Evolutionary conservation across 345 rosid species (phyloP).

Genomic region (Citrus glauca): DNA sequence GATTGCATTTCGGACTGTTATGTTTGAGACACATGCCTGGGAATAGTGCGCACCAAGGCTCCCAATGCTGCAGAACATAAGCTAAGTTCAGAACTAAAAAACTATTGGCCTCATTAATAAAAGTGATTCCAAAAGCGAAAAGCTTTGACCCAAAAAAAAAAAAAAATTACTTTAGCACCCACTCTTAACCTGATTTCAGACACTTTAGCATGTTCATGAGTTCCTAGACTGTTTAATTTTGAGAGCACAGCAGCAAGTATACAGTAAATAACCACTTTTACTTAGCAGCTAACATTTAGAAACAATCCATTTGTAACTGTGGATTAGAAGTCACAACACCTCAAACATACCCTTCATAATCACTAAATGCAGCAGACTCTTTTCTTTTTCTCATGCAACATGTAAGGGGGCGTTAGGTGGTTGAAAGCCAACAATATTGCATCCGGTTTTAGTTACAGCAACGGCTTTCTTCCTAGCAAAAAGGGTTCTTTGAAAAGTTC

Average conservation of each 20-base stretch:
- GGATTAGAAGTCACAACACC: not conserved
- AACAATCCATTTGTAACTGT: no score
- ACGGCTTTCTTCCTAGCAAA: not conserved
- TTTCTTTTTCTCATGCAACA: not conserved
- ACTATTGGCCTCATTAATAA: not conserved
- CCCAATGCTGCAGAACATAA: slow-evolving; percentile 59
- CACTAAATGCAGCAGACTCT: not conserved
- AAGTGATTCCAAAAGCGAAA: not conserved
- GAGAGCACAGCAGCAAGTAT: no score
- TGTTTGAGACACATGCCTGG: slow-evolving; percentile 89
- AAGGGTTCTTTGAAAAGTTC: not conserved
- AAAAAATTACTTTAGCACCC: not conserved
- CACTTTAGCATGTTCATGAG: no score
- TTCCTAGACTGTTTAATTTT: no score
- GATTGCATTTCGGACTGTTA: slow-evolving; percentile 55
- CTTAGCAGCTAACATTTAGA: no score
- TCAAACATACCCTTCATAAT: not conserved
- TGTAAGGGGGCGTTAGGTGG: not conserved
- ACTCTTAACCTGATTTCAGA: not conserved
- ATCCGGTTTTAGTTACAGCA: not conserved
- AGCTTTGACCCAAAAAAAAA: not conserved
- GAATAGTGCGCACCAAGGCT: slow-evolving; percentile 94
- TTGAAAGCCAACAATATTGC: not conserved
- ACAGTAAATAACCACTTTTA: no score
- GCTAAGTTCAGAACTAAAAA: not conserved